phyloP scores from a whole-genome alignment of 2,329 filamentous ascomycete species.

The Dothideomycetes sp. region DNA sequence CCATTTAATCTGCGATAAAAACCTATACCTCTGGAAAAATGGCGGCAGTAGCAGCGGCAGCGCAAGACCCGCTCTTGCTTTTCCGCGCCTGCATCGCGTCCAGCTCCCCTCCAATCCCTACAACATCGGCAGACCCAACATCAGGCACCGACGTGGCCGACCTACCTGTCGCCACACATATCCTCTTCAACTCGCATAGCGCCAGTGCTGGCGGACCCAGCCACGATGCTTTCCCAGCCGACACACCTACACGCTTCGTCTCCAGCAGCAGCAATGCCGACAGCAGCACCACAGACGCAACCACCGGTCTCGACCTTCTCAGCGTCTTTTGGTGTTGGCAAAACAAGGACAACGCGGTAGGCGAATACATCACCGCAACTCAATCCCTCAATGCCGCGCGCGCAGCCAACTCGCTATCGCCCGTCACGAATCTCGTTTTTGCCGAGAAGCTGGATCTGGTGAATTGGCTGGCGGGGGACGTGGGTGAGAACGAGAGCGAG shows the following conservation, averaged over 20 bases:
- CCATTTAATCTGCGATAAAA: too few species aligned
- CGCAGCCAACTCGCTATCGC: slow-evolving; percentile 40
- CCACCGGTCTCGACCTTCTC: slow-evolving; percentile 59
- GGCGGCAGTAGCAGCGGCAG: slow-evolving; percentile 41
- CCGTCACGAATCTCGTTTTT: slow-evolving; percentile 81
- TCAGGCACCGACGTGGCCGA: slow-evolving; percentile 48
- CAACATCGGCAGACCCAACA: slow-evolving; percentile 55
- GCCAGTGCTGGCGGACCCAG: slow-evolving; percentile 36
- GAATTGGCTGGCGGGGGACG: slow-evolving; percentile 84
- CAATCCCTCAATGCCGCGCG: slow-evolving; percentile 73
- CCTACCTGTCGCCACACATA: slow-evolving; percentile 66
- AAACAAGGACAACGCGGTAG: slow-evolving; percentile 80
- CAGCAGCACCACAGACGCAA: slow-evolving; percentile 32
- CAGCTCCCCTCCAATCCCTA: slow-evolving; percentile 59
- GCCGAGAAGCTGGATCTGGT: slow-evolving; percentile 85
- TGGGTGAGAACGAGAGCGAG: slow-evolving; percentile 71
- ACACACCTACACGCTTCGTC: slow-evolving; percentile 67
- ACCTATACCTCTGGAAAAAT: too few species aligned
- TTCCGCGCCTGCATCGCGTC: slow-evolving; percentile 74
- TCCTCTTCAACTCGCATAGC: slow-evolving; percentile 24
- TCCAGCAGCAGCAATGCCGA: slow-evolving; percentile 43
- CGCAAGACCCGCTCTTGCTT: slow-evolving; percentile 60
- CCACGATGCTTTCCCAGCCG: slow-evolving; percentile 37
- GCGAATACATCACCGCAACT: slow-evolving; percentile 80
- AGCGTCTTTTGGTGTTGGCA: slow-evolving; percentile 95